Conservation (phyloP, 306 rosid genomes). For the Phaseolus lunatus region DNA sequence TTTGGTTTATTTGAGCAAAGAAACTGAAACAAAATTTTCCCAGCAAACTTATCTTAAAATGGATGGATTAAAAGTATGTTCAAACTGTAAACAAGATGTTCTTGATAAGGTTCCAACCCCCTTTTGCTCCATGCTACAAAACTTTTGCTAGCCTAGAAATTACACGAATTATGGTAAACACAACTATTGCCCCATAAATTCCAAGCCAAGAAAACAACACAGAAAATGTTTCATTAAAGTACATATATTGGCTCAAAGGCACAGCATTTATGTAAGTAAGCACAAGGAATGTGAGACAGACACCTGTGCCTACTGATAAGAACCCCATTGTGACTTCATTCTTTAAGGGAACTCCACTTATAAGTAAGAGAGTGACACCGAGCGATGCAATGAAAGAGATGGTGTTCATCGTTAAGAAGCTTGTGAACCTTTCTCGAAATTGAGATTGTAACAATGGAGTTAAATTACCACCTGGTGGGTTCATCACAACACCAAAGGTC, state of each 20-base stretch:
- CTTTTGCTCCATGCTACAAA: not conserved
- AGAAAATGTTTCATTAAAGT: too few relatives aligned
- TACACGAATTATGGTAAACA: not conserved
- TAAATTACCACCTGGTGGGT: not conserved
- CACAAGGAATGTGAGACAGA: not conserved
- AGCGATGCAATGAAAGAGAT: constrained; percentile 2
- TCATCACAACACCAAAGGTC: not conserved
- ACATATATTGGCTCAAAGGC: not conserved
- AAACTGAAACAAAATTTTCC: too few relatives aligned
- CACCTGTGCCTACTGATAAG: not conserved
- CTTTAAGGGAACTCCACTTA: not conserved
- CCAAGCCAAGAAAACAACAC: not conserved
- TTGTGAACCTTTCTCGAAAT: not conserved
- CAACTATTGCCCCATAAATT: not conserved
- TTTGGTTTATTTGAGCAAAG: too few relatives aligned
- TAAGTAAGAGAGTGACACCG: not conserved
- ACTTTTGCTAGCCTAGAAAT: not conserved
- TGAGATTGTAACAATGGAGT: accelerated
- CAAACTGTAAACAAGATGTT: too few relatives aligned
- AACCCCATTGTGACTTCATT: not conserved
- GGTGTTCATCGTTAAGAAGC: not conserved
- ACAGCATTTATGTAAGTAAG: not conserved
- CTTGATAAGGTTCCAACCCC: too few relatives aligned
- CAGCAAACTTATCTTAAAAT: too few relatives aligned
- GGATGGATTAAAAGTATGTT: too few relatives aligned